Conservation (phyloP, 495 filamentous ascomycete genomes). For the Amniculicola lignicola region DNA sequence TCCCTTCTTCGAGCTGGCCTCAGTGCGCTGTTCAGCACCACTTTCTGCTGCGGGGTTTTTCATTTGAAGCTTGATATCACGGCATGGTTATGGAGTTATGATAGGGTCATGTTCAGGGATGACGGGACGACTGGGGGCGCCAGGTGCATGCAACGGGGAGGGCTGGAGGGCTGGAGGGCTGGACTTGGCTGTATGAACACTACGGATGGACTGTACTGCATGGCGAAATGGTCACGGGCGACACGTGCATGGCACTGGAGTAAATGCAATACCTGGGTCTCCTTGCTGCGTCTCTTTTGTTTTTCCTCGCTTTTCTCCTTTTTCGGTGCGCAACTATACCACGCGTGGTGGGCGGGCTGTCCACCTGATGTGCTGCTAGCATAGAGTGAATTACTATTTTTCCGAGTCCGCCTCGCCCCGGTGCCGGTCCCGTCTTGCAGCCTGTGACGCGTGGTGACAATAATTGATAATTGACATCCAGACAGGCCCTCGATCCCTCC, state of each 20-base stretch:
- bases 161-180: neutral
- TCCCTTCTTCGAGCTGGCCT: slow-evolving; percentile 22
- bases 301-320: slow-evolving; percentile 14
- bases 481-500: too few species aligned
- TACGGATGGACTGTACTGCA: slow-evolving; percentile 19
- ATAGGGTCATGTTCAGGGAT: slow-evolving; percentile 11
- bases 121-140: slow-evolving; percentile 6
- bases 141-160: slow-evolving; percentile 3
- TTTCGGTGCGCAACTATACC: neutral
- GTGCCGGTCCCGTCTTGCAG: neutral
- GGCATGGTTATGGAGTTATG: slow-evolving; percentile 23
- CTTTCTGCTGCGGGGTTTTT: neutral
- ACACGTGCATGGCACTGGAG: slow-evolving; percentile 21
- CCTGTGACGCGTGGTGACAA: too few species aligned
- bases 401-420: slow-evolving; percentile 25
- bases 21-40: slow-evolving; percentile 8
- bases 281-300: slow-evolving; percentile 6
- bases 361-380: slow-evolving; percentile 24
- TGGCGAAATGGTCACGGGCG: slow-evolving; percentile 23
- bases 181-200: slow-evolving; percentile 25
- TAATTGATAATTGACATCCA: too few species aligned
- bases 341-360: neutral
- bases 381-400: neutral
- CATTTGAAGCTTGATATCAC: slow-evolving; percentile 5
- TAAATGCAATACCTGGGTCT: slow-evolving; percentile 5